Evolutionary conservation across 352 stramenopile genomes (phyloP).

Genomic region (Globisporangium splendens): DNA sequence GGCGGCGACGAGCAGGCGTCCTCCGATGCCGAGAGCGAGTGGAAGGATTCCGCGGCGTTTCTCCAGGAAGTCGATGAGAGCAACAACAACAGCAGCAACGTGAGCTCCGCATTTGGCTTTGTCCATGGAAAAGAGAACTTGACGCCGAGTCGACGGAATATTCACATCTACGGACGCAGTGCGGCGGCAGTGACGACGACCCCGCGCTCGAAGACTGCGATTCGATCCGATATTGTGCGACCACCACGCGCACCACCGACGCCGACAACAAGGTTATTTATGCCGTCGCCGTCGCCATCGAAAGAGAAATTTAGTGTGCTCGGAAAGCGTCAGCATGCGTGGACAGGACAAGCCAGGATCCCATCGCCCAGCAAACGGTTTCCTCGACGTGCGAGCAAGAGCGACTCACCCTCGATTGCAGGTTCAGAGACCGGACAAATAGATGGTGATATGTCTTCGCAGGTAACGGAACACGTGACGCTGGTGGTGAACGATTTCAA

Average conservation of each 20-base stretch:
- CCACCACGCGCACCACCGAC: constrained; percentile 12
- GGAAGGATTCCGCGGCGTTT: constrained; percentile 16
- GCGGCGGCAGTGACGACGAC: not conserved
- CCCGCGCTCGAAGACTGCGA: not conserved
- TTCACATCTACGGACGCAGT: constrained; percentile 12
- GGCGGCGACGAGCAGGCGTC: constrained; percentile 6
- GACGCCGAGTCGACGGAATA: constrained; percentile 13
- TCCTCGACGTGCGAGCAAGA: not conserved
- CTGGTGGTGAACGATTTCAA: constrained; percentile 51
- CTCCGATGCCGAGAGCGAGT: constrained; percentile 7
- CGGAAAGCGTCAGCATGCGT: constrained; percentile 12
- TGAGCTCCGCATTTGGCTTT: not conserved
- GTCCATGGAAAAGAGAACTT: constrained; percentile 21
- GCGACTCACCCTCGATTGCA: not conserved
- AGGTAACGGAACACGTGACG: constrained; percentile 9
- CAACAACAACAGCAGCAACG: not conserved
- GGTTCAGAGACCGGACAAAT: not conserved
- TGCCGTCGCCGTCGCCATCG: not conserved
- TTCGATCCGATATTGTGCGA: constrained; percentile 1
- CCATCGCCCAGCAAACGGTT: not conserved
- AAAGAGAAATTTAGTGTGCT: constrained; percentile 15
- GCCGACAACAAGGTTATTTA: constrained; percentile 1
- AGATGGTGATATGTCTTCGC: not conserved
- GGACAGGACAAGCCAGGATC: not conserved
- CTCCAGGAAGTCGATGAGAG: constrained; percentile 10